These are phyloP conservation scores for Castanea sativa DNA, from an alignment of 306 rosid species.

Conservation along the genomic window DNA sequence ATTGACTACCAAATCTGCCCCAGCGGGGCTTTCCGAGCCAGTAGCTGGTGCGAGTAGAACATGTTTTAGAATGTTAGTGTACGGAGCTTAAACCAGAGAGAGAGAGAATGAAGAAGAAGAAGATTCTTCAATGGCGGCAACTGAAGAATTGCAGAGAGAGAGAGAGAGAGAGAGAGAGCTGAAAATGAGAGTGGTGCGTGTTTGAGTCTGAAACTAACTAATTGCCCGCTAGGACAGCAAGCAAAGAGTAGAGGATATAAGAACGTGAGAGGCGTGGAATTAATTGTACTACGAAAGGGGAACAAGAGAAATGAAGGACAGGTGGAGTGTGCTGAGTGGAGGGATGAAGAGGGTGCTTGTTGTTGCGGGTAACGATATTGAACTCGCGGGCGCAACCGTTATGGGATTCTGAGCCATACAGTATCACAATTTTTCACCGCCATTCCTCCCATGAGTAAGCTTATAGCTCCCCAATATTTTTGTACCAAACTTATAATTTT, in stretches of 20 bases:
- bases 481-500: too few species aligned
- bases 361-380: background rate
- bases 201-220: slow-evolving; percentile 8
- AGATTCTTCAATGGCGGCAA: background rate
- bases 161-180: background rate
- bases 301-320: background rate
- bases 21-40: slow-evolving; percentile 81
- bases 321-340: background rate
- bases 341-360: background rate
- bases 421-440: background rate
- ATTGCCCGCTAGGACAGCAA: slow-evolving; percentile 4
- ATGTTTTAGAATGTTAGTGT: slow-evolving; percentile 18
- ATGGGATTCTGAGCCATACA: background rate
- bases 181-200: background rate
- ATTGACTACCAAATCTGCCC: slow-evolving; percentile 74
- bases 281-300: background rate
- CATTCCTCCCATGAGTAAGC: background rate
- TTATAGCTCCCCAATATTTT: too few species aligned
- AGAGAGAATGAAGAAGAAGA: background rate
- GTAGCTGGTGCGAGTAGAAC: slow-evolving; percentile 89
- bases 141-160: background rate
- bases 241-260: background rate
- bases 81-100: background rate
- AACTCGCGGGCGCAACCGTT: background rate
- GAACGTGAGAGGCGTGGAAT: background rate